Base-by-base conservation (phyloP, 768 basidiomycete species). In the Termitomyces sp. region DNA sequence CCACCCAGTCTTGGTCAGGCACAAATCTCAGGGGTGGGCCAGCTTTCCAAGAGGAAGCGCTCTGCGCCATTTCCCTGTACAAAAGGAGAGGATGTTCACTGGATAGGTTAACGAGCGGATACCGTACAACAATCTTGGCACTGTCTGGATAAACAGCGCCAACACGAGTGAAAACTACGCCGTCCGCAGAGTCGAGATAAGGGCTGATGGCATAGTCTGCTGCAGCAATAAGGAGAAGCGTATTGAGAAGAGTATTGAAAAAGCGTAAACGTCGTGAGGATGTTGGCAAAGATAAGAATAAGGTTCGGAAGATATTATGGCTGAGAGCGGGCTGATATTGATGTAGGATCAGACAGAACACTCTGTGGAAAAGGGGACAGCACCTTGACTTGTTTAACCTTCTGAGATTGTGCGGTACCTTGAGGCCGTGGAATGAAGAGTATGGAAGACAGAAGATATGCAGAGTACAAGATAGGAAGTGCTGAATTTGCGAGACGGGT, bases 91-190 rank as follows among this genome's bases (percentile, higher is more conserved):
- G 75, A 63, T 32, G 66, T 51, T 34, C 51, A 57, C 26, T 73
- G 63, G 12, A 70, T 69, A 12, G 59, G 44, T 75, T 70, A 53
- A 55, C 48, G 9, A 66, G 62, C 1, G 88, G 86, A 63, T 82
- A 78, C 38, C 89, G 82, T 24, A 84, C 77, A 35, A 77, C 69
- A 42, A 90, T 73, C 66, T 87, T 90, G 56, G 72, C 84, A 43
- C 73, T 71, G 61, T 83, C 79, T 3, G 83, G 80, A 59, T 83
- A 80, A 54, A 90, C 77, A 2, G 87, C 87, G 15, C 89, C 89
- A 53, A 89, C 71, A 48, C 89, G 79, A 2, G 82, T 81, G 66
- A 87, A 92, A 12, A 73, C 68, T 57, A 88, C 78, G 62, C 79
- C 75, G 9, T 68, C 38, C 15, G 83, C 81, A 45, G 78, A 62